Conservation (phyloP, 345 rosid species). For the Citrus australasica region DNA sequence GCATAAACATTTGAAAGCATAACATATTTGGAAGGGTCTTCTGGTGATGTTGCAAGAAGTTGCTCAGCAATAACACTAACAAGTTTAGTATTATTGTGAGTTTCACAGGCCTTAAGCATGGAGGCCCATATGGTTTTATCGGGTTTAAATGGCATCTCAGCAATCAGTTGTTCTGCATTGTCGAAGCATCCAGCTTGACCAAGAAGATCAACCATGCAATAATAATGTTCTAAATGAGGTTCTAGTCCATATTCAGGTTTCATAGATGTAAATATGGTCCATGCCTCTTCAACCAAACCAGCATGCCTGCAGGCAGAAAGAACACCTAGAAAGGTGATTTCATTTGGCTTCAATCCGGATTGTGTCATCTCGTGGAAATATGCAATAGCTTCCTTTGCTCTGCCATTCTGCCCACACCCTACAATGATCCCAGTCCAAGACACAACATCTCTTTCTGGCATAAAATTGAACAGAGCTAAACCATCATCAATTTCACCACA, state of each 20-base stretch:
- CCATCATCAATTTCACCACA: constrained; percentile 60
- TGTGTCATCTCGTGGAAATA: constrained; percentile 50
- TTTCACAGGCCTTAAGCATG: constrained; percentile 61
- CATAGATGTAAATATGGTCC: constrained; percentile 47
- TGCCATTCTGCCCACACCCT: constrained; percentile 78
- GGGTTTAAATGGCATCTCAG: constrained; percentile 55
- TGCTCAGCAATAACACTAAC: constrained; percentile 36
- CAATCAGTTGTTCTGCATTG: constrained; percentile 48
- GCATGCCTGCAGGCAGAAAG: constrained; percentile 74
- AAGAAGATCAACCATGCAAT: constrained; percentile 69
- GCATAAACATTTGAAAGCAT: constrained; percentile 70
- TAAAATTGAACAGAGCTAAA: constrained; percentile 39
- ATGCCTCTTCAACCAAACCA: constrained; percentile 55
- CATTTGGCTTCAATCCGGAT: constrained; percentile 58
- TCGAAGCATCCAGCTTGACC: constrained; percentile 57
- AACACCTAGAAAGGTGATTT: constrained; percentile 63
- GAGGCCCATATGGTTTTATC: constrained; percentile 71
- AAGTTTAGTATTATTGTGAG: constrained; percentile 43
- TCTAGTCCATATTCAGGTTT: constrained; percentile 41
- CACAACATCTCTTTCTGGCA: constrained; percentile 47
- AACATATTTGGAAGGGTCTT: constrained; percentile 58
- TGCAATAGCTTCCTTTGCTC: constrained; percentile 44
- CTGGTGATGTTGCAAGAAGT: constrained; percentile 34
- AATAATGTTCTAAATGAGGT: constrained; percentile 65
- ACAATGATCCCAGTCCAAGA: constrained; percentile 74